Evolutionary conservation across 164 flowering plant species (phyloP).

Genomic region (Stephania cephalantha): DNA sequence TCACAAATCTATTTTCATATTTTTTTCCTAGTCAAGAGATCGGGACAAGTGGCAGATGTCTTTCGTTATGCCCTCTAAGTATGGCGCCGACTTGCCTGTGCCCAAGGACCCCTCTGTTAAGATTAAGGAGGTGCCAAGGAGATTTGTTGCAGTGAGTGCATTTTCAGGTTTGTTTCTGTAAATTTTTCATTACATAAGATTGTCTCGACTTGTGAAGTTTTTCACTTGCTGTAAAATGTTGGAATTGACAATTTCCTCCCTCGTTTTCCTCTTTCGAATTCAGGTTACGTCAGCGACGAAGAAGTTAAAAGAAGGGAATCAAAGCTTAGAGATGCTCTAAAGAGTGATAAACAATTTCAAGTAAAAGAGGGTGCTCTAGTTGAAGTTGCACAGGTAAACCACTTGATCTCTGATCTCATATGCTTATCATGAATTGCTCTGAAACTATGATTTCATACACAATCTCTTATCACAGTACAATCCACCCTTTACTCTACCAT

Average conservation of each 20-base stretch:
- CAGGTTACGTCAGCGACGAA: conserved; percentile 81
- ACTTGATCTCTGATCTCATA: neutral
- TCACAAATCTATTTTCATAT: conserved; percentile 4
- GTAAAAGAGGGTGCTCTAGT: conserved; percentile 53
- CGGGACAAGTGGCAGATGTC: conserved; percentile 83
- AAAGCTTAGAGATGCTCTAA: conserved; percentile 45
- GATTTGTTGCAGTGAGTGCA: conserved; percentile 62
- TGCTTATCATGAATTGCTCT: neutral
- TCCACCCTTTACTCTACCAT: conserved; percentile 91
- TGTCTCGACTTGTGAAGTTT: neutral
- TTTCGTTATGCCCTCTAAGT: conserved; percentile 94
- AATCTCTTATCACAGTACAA: conserved; percentile 61
- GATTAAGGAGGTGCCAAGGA: conserved; percentile 63
- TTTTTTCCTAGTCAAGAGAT: conserved; percentile 31
- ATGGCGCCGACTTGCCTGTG: conserved; percentile 62
- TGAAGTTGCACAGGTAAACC: conserved; percentile 80
- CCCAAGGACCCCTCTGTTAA: conserved; percentile 72
- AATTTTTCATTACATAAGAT: neutral
- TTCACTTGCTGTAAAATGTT: neutral
- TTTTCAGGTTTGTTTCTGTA: conserved; percentile 62
- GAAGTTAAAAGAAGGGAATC: conserved; percentile 56
- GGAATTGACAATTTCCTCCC: neutral
- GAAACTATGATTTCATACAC: neutral
- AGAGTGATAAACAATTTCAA: conserved; percentile 43
- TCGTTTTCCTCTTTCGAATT: neutral